Conservation (phyloP, 352 stramenopile species). For the Phytophthora constricta region DNA sequence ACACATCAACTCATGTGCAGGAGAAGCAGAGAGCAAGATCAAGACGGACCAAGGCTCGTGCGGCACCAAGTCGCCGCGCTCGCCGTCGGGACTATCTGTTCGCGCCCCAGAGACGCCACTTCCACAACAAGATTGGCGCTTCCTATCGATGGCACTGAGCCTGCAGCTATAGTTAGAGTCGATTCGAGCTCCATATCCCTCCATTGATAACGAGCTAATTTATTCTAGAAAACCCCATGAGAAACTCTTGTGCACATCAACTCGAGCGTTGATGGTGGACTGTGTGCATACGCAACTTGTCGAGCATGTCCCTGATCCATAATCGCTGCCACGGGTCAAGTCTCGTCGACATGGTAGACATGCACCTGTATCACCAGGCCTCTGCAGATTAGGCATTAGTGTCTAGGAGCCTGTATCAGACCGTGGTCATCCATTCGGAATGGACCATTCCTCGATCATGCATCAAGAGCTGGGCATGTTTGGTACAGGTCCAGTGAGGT, state of each 20-base stretch:
- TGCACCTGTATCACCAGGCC: too few species aligned
- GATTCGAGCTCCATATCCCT: neutral
- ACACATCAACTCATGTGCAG: neutral
- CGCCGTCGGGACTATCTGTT: slow-evolving; percentile 29
- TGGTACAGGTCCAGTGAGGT: slow-evolving; percentile 58
- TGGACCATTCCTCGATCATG: slow-evolving; percentile 9
- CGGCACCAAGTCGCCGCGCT: slow-evolving; percentile 35
- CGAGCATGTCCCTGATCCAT: too few species aligned
- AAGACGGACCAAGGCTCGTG: slow-evolving; percentile 31
- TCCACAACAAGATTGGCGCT: slow-evolving; percentile 36
- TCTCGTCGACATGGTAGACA: too few species aligned
- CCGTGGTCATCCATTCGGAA: too few species aligned
- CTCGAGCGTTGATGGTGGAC: too few species aligned
- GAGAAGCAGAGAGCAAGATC: neutral
- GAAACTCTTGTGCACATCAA: too few species aligned
- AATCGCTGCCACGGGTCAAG: too few species aligned
- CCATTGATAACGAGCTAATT: slow-evolving; percentile 33
- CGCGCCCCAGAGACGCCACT: neutral
- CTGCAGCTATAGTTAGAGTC: slow-evolving; percentile 31
- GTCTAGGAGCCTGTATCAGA: too few species aligned
- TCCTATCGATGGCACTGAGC: slow-evolving; percentile 48
- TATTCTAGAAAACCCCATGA: slow-evolving; percentile 27
- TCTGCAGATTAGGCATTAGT: too few species aligned
- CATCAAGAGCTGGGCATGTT: slow-evolving; percentile 3
- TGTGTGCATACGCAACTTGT: too few species aligned